Evolutionary conservation across 2,329 filamentous ascomycete genomes (phyloP).

Genomic region (Amesomyces nigricolor): DNA sequence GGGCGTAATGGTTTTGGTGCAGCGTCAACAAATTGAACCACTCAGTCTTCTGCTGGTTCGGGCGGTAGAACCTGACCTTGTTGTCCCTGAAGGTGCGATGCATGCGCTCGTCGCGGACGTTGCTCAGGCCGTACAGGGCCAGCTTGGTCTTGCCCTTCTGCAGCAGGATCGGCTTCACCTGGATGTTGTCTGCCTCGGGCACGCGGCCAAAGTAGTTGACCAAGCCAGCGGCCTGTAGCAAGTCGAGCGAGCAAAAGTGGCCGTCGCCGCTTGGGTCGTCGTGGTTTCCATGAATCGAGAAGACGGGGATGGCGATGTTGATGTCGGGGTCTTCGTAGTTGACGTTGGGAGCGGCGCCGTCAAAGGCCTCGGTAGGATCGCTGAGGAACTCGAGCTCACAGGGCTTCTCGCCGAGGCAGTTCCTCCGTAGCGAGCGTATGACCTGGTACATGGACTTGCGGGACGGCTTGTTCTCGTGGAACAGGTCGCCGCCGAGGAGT

Average conservation of each 20-base stretch:
- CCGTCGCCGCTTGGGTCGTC: slow-evolving; percentile 97
- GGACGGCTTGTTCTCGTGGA: slow-evolving; percentile 97
- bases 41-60: slow-evolving; percentile 70
- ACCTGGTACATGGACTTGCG: slow-evolving; percentile 95
- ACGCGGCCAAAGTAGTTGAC: slow-evolving; percentile 95
- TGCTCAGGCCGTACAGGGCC: slow-evolving; percentile 89
- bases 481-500: slow-evolving; percentile 86
- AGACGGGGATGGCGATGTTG: slow-evolving; percentile 94
- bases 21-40: slow-evolving; percentile 97
- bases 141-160: slow-evolving; percentile 93
- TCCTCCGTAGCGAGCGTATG: slow-evolving; percentile 87
- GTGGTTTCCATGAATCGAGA: slow-evolving; percentile 97
- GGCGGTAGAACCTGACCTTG: slow-evolving; percentile 89
- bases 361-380: slow-evolving; percentile 86
- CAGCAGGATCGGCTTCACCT: slow-evolving; percentile 82
- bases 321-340: slow-evolving; percentile 98
- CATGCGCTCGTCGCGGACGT: slow-evolving; percentile 90
- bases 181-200: slow-evolving; percentile 87
- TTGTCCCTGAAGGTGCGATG: slow-evolving; percentile 90
- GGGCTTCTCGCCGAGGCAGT: slow-evolving; percentile 91
- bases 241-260: slow-evolving; percentile 81
- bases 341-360: slow-evolving; percentile 83
- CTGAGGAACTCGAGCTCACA: slow-evolving; percentile 93
- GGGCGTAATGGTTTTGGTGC: slow-evolving; percentile 91
- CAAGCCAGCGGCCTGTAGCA: slow-evolving; percentile 84